These are phyloP conservation scores for Penicillium paradoxum DNA, from an alignment of 495 filamentous ascomycete species.

Conservation along the genomic window DNA sequence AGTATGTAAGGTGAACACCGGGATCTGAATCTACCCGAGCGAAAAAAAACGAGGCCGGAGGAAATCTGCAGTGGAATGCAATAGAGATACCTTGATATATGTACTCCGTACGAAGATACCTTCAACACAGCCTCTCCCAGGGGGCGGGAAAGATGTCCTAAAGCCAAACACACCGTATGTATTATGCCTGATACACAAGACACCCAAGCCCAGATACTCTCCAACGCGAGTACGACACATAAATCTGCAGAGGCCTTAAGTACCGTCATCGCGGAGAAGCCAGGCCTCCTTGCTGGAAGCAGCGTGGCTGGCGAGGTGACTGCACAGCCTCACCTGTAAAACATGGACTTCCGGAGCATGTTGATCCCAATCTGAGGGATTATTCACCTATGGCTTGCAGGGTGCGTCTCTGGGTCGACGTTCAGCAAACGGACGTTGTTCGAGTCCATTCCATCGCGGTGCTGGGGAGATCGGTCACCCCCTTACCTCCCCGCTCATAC, in stretches of 20 bases:
- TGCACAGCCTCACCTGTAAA: constrained; percentile 11
- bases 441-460: constrained; percentile 8
- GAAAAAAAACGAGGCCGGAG: background rate
- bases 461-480: constrained; percentile 9
- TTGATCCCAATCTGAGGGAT: background rate
- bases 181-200: too few relatives aligned
- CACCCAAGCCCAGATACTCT: background rate
- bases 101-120: background rate
- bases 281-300: background rate
- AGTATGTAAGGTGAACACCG: too few relatives aligned
- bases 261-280: background rate
- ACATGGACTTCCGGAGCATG: constrained; percentile 8
- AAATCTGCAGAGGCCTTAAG: background rate
- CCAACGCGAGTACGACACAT: constrained; percentile 8
- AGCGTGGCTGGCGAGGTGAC: background rate
- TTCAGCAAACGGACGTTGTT: background rate
- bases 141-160: too few relatives aligned
- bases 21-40: background rate
- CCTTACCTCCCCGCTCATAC: constrained; percentile 7
- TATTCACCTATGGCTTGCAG: background rate
- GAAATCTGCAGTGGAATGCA: background rate
- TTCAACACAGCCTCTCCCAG: too few relatives aligned
- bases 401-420: constrained; percentile 2
- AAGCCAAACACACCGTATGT: too few relatives aligned
- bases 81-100: background rate